These are phyloP conservation scores for Elsinoe fawcettii DNA, from an alignment of 2,329 filamentous ascomycete species.

Conservation along the genomic window DNA sequence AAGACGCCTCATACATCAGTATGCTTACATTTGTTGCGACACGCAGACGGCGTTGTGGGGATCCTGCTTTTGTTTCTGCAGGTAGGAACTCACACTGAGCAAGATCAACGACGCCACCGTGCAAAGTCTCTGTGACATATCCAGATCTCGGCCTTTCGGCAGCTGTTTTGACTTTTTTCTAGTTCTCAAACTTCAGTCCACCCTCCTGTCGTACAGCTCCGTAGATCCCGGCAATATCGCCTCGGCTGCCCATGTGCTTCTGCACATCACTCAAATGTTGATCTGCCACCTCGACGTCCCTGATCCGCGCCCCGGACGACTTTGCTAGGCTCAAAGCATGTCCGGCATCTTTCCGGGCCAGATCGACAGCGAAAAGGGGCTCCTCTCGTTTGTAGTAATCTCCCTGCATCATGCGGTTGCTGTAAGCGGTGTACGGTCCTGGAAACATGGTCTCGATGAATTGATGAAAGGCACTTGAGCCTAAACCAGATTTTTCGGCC, in stretches of 20 bases:
- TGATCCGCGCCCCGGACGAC: constrained; percentile 53
- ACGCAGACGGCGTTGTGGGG: neutral
- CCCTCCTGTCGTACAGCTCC: constrained; percentile 67
- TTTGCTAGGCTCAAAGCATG: constrained; percentile 65
- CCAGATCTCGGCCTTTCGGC: constrained; percentile 11
- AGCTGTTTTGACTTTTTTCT: neutral
- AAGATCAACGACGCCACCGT: neutral
- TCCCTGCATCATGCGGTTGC: constrained; percentile 62
- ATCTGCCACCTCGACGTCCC: constrained; percentile 59
- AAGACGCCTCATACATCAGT: constrained; percentile 6
- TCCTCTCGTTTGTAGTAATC: constrained; percentile 68
- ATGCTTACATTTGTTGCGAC: neutral
- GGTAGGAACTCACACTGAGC: no score
- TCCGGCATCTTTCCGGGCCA: constrained; percentile 72
- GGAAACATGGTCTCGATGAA: constrained; percentile 69
- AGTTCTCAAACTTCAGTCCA: constrained; percentile 61
- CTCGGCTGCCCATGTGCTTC: constrained; percentile 58
- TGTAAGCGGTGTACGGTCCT: constrained; percentile 67
- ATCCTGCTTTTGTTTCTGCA: neutral
- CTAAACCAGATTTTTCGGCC: constrained; percentile 73
- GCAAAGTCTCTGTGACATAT: neutral
- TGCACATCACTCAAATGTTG: constrained; percentile 62
- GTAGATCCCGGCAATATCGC: constrained; percentile 77
- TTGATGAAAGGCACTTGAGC: constrained; percentile 59
- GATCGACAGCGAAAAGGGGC: constrained; percentile 74